Percentiles rank a stretch among this genome's conserved stretches.
These are phyloP conservation scores for Thalassiosira delicatula DNA, from an alignment of 352 stramenopile species.

Conservation along the genomic window DNA sequence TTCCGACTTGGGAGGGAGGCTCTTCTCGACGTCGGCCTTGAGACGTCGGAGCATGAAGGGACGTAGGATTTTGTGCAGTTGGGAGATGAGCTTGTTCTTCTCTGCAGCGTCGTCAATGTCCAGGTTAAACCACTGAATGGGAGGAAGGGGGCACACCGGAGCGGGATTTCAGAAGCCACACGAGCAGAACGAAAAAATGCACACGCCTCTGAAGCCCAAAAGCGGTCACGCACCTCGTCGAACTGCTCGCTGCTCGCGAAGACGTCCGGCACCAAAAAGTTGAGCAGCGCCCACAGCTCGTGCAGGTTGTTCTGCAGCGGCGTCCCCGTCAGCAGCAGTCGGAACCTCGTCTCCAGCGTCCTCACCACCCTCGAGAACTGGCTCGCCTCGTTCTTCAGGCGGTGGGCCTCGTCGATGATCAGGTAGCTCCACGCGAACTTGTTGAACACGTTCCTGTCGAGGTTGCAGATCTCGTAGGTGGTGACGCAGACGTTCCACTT, in stretches of 20 bases:
- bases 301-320: conserved; percentile 97
- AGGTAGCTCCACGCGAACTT: conserved; percentile 97
- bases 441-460: conserved; percentile 93
- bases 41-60: conserved; percentile 98
- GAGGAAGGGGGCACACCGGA: too few relatives aligned
- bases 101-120: background rate
- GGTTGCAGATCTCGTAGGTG: conserved; percentile 98
- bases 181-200: background rate
- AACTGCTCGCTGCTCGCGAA: conserved; percentile 98
- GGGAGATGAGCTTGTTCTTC: conserved; percentile 83
- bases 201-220: conserved; percentile 72
- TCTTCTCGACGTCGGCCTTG: conserved; percentile 97
- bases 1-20: conserved; percentile 97
- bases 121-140: too few relatives aligned
- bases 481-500: conserved; percentile 98
- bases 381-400: conserved; percentile 98
- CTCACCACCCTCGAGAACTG: conserved; percentile 89
- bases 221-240: conserved; percentile 86
- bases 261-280: conserved; percentile 96
- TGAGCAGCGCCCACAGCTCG: conserved; percentile 97
- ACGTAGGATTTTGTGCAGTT: conserved; percentile 95
- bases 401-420: conserved; percentile 98
- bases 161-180: background rate
- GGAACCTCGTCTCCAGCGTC: conserved; percentile 81
- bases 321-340: conserved; percentile 91